A percentile compares a stretch with the other conserved stretches of the same genome.
phyloP scores from a whole-genome alignment of 495 filamentous ascomycete species.

The Xeromyces bisporus region DNA sequence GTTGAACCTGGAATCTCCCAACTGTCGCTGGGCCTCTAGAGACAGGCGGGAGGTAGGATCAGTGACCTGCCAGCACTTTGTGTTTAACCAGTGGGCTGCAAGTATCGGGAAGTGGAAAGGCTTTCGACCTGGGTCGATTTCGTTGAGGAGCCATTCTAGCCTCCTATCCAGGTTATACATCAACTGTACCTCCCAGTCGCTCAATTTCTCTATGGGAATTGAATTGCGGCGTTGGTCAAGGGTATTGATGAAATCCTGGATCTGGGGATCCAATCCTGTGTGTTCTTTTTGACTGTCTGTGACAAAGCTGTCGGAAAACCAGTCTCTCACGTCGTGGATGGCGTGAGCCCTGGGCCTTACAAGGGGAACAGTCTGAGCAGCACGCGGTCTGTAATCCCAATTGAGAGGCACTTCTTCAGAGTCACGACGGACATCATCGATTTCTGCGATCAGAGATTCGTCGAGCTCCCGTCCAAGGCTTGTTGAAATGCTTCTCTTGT shows the following conservation, averaged over 20 bases:
- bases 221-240: not conserved
- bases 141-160: constrained; percentile 22
- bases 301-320: not conserved
- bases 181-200: constrained; percentile 21
- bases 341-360: not conserved
- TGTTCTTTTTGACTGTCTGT: not conserved
- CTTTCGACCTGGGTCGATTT: constrained; percentile 23
- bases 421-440: not conserved
- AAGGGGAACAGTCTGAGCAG: not conserved
- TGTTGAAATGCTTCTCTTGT: not conserved
- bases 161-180: constrained; percentile 21
- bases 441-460: not conserved
- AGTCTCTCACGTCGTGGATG: not conserved
- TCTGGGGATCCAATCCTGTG: not conserved
- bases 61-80: constrained; percentile 23
- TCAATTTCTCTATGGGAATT: constrained; percentile 6
- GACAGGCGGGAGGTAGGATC: constrained; percentile 23
- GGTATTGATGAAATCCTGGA: not conserved
- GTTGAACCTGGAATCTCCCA: constrained; percentile 24
- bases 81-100: constrained; percentile 29
- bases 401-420: not conserved
- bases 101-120: constrained; percentile 27
- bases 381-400: not conserved
- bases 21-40: constrained; percentile 14
- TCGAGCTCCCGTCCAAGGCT: not conserved